These are phyloP conservation scores for Biscogniauxia marginata DNA, from an alignment of 2,329 filamentous ascomycete genomes.

Conservation along the genomic window DNA sequence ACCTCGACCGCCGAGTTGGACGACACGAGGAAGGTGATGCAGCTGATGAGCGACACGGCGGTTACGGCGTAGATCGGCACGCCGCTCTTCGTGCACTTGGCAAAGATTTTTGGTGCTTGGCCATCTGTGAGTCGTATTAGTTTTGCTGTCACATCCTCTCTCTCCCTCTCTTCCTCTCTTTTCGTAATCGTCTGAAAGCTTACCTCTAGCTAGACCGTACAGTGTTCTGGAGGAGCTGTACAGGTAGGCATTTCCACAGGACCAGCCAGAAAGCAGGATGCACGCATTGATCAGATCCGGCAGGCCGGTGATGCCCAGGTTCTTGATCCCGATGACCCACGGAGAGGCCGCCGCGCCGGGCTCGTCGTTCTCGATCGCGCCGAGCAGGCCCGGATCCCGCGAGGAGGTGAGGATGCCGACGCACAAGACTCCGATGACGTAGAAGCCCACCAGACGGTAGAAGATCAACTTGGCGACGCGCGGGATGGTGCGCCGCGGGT, in stretches of 20 bases:
- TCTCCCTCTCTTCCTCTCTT: too few relatives aligned
- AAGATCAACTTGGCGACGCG: constrained; percentile 62
- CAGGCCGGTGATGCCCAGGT: constrained; percentile 49
- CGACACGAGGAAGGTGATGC: constrained; percentile 39
- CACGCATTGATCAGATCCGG: constrained; percentile 58
- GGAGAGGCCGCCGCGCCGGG: constrained; percentile 52
- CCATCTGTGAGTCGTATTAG: constrained; percentile 19
- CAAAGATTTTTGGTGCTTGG: constrained; percentile 39
- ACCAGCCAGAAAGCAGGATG: constrained; percentile 27
- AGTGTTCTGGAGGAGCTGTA: constrained; percentile 20
- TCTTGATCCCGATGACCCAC: constrained; percentile 53
- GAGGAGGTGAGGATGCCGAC: constrained; percentile 60
- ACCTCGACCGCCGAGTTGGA: constrained; percentile 37
- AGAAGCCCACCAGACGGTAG: constrained; percentile 61
- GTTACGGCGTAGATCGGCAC: constrained; percentile 42
- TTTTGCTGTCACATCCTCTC: not conserved
- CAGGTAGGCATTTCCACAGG: constrained; percentile 22
- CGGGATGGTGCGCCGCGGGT: constrained; percentile 56
- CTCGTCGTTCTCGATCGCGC: constrained; percentile 51
- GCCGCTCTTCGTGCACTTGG: constrained; percentile 40
- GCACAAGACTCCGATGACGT: constrained; percentile 58
- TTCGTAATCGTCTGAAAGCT: too few relatives aligned
- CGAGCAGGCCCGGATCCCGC: constrained; percentile 52
- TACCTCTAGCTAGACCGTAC: constrained; percentile 29
- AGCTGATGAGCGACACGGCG: constrained; percentile 32